Evolutionary conservation across 441 rosid genomes (phyloP).

Genomic region (Mallotus repandus): DNA sequence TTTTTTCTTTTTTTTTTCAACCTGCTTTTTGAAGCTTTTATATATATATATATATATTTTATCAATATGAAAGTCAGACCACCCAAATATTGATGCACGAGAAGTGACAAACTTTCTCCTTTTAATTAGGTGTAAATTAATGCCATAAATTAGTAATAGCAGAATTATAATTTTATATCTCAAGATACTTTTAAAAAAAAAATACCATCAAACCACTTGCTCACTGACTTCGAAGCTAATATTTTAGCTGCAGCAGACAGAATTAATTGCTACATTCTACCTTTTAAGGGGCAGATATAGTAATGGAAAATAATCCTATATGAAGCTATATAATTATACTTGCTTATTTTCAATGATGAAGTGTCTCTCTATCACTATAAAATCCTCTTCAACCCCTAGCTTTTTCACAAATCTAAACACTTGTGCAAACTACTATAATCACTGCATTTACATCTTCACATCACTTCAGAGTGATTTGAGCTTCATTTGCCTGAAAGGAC

Average conservation of each 20-base stretch:
- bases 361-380: conserved; percentile 25
- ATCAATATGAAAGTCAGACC: too few species aligned
- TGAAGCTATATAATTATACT: not conserved
- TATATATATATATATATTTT: too few species aligned
- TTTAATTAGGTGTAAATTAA: too few species aligned
- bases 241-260: not conserved
- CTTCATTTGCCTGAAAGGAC: not conserved
- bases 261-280: conserved; percentile 12
- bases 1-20: too few species aligned
- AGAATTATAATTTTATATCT: too few species aligned
- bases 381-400: conserved; percentile 8
- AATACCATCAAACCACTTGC: too few species aligned
- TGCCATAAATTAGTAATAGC: too few species aligned
- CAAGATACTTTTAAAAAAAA: not conserved
- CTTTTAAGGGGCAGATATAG: conserved; percentile 22
- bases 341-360: conserved; percentile 19
- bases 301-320: conserved; percentile 15
- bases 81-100: too few species aligned
- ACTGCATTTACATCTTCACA: not conserved
- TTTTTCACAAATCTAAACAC: conserved; percentile 14
- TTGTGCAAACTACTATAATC: conserved; percentile 1
- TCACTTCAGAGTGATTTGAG: not conserved
- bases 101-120: too few species aligned
- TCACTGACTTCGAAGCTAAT: too few species aligned
- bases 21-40: too few species aligned